Evolutionary conservation across 805 yeast species (phyloP), one percentile per base, ranked within the genome.

Genomic region (Myxozyma sirexii): DNA sequence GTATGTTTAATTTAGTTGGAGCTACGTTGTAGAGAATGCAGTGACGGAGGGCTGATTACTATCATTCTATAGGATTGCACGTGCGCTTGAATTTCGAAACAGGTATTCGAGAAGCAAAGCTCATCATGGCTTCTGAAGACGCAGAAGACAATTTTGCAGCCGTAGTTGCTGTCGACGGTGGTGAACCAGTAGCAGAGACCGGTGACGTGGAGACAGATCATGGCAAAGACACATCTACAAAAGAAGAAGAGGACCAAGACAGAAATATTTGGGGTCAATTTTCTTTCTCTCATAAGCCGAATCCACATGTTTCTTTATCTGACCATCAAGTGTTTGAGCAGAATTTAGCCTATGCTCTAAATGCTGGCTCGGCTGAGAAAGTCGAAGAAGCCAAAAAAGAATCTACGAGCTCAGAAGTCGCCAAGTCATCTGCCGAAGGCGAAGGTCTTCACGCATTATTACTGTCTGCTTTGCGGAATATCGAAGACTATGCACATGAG

Each of bases 71-170:
- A 63, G 98, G 97, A 0, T 73, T 88, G 35, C 92, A 88, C 71
- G 83, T 91, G 12, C 78, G 89, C 64, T 68, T 92, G 66, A 86
- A 90, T 70, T 74, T 91, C 58, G 89, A 86, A n/a, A 84, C 91
- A 0, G 85, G 87, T 19, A 72, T 75, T 27, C 83, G 80, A 67
- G 88, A 86, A 71, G 97, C 96, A 0, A 87, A 84, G 65, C 61
- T 86, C 4, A n/a, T n/a, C n/a, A 66, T 83, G 61, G 80, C 76
- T 27, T 69, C 70, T 4, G 75, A 70, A 1, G 55, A 43, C 26
- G 53, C 29, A 8, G 41, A 39, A 12, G 51, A 35, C 45, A 57
- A 49, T 19, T 52, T 71, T 1, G 50, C 66, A 8, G 62, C 68
- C 2, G 58, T 64, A 33, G 61, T 59, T 0, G 50, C 57, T 13